Evolutionary conservation across 768 basidiomycete genomes (phyloP).

Genomic region (Lyophyllum shimeji): DNA sequence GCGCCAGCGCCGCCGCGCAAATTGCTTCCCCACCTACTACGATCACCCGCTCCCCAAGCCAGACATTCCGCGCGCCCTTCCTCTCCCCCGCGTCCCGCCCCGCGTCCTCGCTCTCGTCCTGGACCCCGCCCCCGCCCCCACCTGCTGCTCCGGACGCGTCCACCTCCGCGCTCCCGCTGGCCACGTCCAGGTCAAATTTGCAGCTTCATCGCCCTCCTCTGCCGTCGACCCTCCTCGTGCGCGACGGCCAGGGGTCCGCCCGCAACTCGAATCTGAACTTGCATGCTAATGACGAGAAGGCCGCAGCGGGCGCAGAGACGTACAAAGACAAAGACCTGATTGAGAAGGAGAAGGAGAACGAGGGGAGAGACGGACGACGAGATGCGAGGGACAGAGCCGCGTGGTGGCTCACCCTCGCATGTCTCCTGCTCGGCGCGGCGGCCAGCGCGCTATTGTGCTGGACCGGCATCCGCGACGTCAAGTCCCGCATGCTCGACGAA

Average conservation of each 20-base stretch:
- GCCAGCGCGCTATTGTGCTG: conserved; percentile 55
- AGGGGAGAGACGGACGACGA: not conserved
- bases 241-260: conserved; percentile 19
- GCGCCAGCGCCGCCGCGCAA: conserved; percentile 41
- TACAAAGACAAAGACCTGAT: not conserved
- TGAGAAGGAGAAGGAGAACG: not conserved
- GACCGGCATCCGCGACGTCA: conserved; percentile 46
- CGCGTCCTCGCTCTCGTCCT: conserved; percentile 58
- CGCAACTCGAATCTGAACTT: not conserved
- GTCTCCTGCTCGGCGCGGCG: conserved; percentile 52
- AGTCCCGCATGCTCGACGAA: conserved; percentile 35
- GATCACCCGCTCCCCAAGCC: conserved; percentile 38
- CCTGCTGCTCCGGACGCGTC: conserved; percentile 21
- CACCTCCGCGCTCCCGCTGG: conserved; percentile 27
- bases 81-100: conserved; percentile 72
- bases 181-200: conserved; percentile 23
- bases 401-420: conserved; percentile 50
- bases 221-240: conserved; percentile 44
- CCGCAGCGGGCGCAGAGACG: not conserved
- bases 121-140: conserved; percentile 45
- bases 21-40: conserved; percentile 9
- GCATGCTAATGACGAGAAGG: not conserved
- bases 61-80: conserved; percentile 67
- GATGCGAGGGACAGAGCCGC: conserved; percentile 22
- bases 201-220: conserved; percentile 47